phyloP scores from a whole-genome alignment of 805 yeast genomes.

The Metschnikowia santaceciliae region DNA sequence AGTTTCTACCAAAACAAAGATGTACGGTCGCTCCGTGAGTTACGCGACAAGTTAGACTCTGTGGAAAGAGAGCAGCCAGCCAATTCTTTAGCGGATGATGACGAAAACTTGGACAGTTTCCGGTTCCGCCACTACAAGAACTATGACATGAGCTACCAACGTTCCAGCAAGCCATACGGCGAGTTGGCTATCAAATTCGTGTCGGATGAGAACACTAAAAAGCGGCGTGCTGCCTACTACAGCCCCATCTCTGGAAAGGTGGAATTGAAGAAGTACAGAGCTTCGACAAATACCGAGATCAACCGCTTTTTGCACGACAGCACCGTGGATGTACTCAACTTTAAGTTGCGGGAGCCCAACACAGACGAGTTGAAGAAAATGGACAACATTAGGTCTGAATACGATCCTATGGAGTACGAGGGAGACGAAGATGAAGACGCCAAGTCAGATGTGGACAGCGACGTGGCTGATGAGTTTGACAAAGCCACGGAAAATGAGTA shows the following conservation, averaged over 20 bases:
- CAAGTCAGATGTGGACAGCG: conserved; percentile 23
- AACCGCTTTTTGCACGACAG: conserved; percentile 52
- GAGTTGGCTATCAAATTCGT: conserved; percentile 67
- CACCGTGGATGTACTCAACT: conserved; percentile 58
- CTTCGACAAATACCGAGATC: conserved; percentile 52
- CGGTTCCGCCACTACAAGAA: conserved; percentile 68
- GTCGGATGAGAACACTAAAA: conserved; percentile 34
- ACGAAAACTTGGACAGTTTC: conserved; percentile 38
- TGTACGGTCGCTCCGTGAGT: conserved; percentile 20
- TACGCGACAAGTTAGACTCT: conserved; percentile 29
- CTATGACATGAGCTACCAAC: conserved; percentile 63
- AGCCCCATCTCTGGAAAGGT: conserved; percentile 75
- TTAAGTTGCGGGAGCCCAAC: conserved; percentile 67
- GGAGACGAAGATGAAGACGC: conserved; percentile 50
- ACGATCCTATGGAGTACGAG: conserved; percentile 76
- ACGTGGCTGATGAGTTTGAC: conserved; percentile 17
- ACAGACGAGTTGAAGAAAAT: conserved; percentile 63
- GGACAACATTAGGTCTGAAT: conserved; percentile 64
- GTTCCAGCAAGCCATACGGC: conserved; percentile 45
- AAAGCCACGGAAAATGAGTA: conserved; percentile 20
- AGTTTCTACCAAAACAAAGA: conserved; percentile 43
- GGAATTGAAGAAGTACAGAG: conserved; percentile 81
- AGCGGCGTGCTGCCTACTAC: conserved; percentile 59
- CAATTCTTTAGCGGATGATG: conserved; percentile 43
- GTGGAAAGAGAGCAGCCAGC: conserved; percentile 43